Evolutionary conservation across 129 eudicot genomes (phyloP), one percentile per base, ranked within the genome.

Genomic region (Tagetes patula): DNA sequence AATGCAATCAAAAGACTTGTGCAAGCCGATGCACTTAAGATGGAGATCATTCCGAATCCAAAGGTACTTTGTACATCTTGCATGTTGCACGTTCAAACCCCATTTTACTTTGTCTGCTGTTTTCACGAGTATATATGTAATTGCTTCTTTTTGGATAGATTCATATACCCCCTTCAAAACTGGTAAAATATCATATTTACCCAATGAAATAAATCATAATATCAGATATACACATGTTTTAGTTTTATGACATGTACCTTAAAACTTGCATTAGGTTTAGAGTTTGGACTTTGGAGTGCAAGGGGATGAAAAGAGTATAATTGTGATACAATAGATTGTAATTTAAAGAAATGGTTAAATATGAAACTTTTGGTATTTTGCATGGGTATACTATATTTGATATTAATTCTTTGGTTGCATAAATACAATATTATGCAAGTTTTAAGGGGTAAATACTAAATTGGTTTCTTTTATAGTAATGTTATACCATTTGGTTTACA

Each of bases 1-100:
- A 79, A 79, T 62, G 99, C 97, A 11, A 86, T 95, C 69, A 86
- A 88, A 75, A 88, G 99, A 84, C 96, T 95, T 75, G 99, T 95
- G 4, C 76, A 88, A 84, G 91, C 82, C 58, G 90, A 87, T 78
- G 89, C 99, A 69, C 88, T 95, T 37, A 88, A 95, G 83, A 90
- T 95, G 99, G 99, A 95, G 81, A 95, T 95, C 32, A 95, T 95
- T 65, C 99, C 99, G 70, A 95, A 95, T 82, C 99, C 99, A 34
- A 95, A 95, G 99, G 98, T 87, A 82, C 31, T 31, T 5, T 36
- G 33, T 65, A 8, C 20, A 8, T 67, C 64, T 63, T 38, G 11
- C 34, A 71, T 55, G 20, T 31, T 67, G 56, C 31, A 9, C 40
- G 38, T 1, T 41, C 40, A 39, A 54, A 5, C 3, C 39, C 75